A percentile compares a stretch with the other conserved stretches of the same genome.
Conservation (phyloP, 2,329 filamentous ascomycete species). For the Rhytidhysteron rufulum region DNA sequence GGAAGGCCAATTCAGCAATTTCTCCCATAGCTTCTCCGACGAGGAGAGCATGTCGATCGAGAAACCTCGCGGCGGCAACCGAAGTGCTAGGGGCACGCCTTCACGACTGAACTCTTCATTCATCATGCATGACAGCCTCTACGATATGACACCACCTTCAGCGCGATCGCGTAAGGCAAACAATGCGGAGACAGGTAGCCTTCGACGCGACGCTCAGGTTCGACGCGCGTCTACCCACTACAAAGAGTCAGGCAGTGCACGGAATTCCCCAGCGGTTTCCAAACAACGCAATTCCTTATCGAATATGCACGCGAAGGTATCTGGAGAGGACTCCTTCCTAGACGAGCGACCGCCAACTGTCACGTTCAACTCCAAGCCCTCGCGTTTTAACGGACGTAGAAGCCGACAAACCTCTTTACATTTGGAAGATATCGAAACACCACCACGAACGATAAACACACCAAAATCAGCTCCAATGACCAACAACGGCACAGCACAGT, state of each 20-base stretch:
- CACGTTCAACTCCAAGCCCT: constrained; percentile 42
- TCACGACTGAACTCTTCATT: constrained; percentile 49
- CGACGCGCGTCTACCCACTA: constrained; percentile 37
- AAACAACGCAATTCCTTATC: constrained; percentile 46
- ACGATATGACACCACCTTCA: constrained; percentile 44
- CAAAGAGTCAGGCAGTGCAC: constrained; percentile 34
- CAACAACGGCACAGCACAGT: constrained; percentile 53
- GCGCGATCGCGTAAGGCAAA: constrained; percentile 33
- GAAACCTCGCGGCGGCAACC: constrained; percentile 49
- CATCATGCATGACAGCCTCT: constrained; percentile 46
- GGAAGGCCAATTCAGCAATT: constrained; percentile 37
- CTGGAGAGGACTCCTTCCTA: constrained; percentile 50
- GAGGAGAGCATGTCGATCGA: constrained; percentile 55
- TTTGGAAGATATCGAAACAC: constrained; percentile 23
- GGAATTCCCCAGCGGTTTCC: constrained; percentile 30
- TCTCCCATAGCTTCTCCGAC: constrained; percentile 38
- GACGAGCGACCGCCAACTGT: constrained; percentile 49
- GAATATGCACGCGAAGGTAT: constrained; percentile 54
- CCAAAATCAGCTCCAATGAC: constrained; percentile 33
- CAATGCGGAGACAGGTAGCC: constrained; percentile 29
- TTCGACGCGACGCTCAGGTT: constrained; percentile 45
- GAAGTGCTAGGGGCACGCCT: constrained; percentile 33
- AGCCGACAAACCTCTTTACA: constrained; percentile 40
- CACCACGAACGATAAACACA: constrained; percentile 10
- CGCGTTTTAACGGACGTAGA: constrained; percentile 50